Evolutionary conservation across 768 basidiomycete genomes (phyloP).

Genomic region (Mycena vulgaris): DNA sequence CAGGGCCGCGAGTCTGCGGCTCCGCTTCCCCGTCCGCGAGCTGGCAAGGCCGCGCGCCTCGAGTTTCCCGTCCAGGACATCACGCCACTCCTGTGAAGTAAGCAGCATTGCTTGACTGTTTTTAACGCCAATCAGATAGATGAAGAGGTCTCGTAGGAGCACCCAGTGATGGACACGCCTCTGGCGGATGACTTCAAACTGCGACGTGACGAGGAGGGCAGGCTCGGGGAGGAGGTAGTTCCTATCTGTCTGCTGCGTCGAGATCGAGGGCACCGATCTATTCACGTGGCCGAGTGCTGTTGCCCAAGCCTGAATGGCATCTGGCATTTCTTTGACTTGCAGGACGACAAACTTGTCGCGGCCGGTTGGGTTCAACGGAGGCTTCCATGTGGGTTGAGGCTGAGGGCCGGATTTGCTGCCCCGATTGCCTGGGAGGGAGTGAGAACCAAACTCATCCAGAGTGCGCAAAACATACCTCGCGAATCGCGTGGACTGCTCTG

Average conservation of each 20-base stretch:
- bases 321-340: not conserved
- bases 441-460: too few species aligned
- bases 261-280: not conserved
- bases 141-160: not conserved
- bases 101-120: rapidly evolving
- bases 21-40: not conserved
- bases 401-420: too few species aligned
- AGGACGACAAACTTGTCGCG: not conserved
- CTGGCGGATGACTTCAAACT: not conserved
- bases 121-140: not conserved
- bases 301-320: not conserved
- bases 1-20: not conserved
- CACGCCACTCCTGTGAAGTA: not conserved
- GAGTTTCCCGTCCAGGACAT: not conserved
- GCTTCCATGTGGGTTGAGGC: too few species aligned
- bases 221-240: slow-evolving; percentile 5
- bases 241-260: not conserved
- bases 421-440: too few species aligned
- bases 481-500: too few species aligned
- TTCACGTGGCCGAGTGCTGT: not conserved
- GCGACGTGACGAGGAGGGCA: not conserved
- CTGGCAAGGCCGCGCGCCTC: not conserved
- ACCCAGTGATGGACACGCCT: not conserved
- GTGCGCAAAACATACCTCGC: too few species aligned
- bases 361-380: too few species aligned